Percentiles rank a stretch among this genome's conserved stretches.
These are phyloP conservation scores for Salix suchowensis DNA, from an alignment of 345 rosid species.

Conservation along the genomic window DNA sequence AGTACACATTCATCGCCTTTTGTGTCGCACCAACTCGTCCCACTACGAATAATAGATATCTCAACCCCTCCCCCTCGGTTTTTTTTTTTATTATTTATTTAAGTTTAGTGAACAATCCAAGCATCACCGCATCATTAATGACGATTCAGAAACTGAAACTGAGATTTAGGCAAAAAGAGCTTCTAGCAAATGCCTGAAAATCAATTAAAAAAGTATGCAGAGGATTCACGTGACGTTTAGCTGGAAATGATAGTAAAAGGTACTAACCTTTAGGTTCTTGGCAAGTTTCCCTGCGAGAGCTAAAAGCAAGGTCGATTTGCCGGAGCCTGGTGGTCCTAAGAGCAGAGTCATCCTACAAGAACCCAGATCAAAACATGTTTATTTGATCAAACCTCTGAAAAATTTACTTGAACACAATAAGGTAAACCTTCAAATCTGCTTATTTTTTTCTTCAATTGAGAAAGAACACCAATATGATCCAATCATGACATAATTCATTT, in stretches of 20 bases:
- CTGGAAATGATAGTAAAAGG: conserved; percentile 18
- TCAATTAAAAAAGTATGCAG: not conserved
- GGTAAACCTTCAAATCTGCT: not conserved
- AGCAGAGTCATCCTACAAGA: conserved; percentile 78
- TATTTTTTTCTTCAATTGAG: not conserved
- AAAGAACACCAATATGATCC: not conserved
- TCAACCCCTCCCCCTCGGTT: too few relatives aligned
- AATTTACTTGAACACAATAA: not conserved
- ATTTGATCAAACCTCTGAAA: not conserved
- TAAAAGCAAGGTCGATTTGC: conserved; percentile 74
- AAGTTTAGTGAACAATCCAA: too few relatives aligned
- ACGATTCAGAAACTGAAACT: not conserved
- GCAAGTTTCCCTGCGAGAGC: conserved; percentile 85
- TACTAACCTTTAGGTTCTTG: conserved; percentile 49
- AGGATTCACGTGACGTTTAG: conserved; percentile 18
- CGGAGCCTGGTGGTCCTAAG: conserved; percentile 92
- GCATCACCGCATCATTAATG: too few relatives aligned
- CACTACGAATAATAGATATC: too few relatives aligned
- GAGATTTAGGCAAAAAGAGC: not conserved
- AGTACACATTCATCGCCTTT: too few relatives aligned
- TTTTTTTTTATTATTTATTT: too few relatives aligned
- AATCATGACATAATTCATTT: not conserved
- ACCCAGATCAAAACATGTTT: not conserved
- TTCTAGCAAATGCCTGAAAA: not conserved
- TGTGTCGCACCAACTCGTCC: too few relatives aligned